Conservation (phyloP, 495 filamentous ascomycete species). For the Glonium stellatum region DNA sequence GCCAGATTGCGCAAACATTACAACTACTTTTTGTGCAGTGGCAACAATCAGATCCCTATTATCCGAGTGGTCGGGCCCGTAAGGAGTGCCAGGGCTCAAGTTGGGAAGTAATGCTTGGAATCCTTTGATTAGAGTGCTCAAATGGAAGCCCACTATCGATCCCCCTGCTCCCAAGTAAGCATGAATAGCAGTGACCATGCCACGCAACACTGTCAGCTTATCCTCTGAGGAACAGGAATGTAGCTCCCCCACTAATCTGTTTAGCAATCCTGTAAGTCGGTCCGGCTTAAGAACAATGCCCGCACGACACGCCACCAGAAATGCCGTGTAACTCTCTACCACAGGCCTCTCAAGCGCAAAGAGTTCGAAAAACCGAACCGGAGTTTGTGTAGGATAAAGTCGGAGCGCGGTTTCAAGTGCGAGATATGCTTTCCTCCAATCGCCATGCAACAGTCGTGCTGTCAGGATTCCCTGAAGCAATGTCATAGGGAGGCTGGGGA, state of each 20-base stretch:
- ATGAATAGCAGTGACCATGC: slow-evolving; percentile 34
- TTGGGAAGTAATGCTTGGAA: slow-evolving; percentile 14
- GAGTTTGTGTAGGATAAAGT: slow-evolving; percentile 39
- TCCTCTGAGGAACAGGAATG: background rate
- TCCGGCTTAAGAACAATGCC: slow-evolving; percentile 31
- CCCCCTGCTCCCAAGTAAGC: slow-evolving; percentile 38
- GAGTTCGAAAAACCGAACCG: slow-evolving; percentile 38
- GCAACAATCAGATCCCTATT: slow-evolving; percentile 8
- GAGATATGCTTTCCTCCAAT: slow-evolving; percentile 43
- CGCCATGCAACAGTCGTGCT: slow-evolving; percentile 39
- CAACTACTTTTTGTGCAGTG: slow-evolving; percentile 19
- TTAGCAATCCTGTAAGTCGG: slow-evolving; percentile 17
- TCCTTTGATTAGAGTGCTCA: slow-evolving; percentile 28
- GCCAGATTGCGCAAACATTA: slow-evolving; percentile 26
- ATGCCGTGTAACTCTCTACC: slow-evolving; percentile 40
- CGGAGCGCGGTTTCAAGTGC: slow-evolving; percentile 42
- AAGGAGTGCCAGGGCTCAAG: background rate
- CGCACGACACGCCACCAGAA: slow-evolving; percentile 42
- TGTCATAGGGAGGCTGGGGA: slow-evolving; percentile 34
- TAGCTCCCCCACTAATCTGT: background rate
- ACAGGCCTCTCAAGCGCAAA: slow-evolving; percentile 43
- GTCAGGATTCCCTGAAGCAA: slow-evolving; percentile 46
- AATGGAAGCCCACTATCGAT: slow-evolving; percentile 26
- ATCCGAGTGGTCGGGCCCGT: background rate
- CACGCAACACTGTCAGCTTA: slow-evolving; percentile 11